phyloP scores from a whole-genome alignment of 2,329 filamentous ascomycete species.

The Pleurostoma richardsiae region DNA sequence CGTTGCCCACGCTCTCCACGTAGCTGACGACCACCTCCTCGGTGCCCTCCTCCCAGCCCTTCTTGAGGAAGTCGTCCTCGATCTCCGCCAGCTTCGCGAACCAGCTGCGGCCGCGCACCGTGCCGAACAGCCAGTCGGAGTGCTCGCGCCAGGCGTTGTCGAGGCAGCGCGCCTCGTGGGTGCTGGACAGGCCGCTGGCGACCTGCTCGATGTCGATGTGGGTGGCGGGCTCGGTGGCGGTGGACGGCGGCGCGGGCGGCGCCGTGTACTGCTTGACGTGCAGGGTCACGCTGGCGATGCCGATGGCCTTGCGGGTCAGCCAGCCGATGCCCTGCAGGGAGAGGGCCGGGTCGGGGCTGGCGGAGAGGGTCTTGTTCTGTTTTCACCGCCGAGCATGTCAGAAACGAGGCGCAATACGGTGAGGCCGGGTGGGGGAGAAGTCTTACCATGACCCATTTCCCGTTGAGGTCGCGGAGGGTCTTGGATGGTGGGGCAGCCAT shows the following conservation, averaged over 20 bases:
- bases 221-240: constrained; percentile 26
- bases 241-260: constrained; percentile 30
- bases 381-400: constrained; percentile 3
- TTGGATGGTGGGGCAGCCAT: constrained; percentile 70
- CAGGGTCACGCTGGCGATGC: constrained; percentile 64
- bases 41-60: constrained; percentile 55
- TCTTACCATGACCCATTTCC: constrained; percentile 65
- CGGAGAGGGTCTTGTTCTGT: constrained; percentile 73
- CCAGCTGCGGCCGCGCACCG: constrained; percentile 57
- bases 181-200: constrained; percentile 65
- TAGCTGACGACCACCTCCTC: constrained; percentile 56
- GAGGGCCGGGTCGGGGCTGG: constrained; percentile 63
- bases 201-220: constrained; percentile 71
- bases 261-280: constrained; percentile 50
- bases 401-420: constrained; percentile 1
- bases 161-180: constrained; percentile 47
- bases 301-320: constrained; percentile 68
- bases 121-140: constrained; percentile 75
- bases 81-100: constrained; percentile 36
- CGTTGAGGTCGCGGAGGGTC: constrained; percentile 63
- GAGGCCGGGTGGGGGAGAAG: background rate
- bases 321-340: constrained; percentile 67
- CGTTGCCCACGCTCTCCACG: constrained; percentile 47
- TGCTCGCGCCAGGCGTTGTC: constrained; percentile 56
- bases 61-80: constrained; percentile 49